Percentiles rank a stretch among this genome's conserved stretches.
Conservation (phyloP, 2,329 filamentous ascomycete species). For the Anthostomella pinea region DNA sequence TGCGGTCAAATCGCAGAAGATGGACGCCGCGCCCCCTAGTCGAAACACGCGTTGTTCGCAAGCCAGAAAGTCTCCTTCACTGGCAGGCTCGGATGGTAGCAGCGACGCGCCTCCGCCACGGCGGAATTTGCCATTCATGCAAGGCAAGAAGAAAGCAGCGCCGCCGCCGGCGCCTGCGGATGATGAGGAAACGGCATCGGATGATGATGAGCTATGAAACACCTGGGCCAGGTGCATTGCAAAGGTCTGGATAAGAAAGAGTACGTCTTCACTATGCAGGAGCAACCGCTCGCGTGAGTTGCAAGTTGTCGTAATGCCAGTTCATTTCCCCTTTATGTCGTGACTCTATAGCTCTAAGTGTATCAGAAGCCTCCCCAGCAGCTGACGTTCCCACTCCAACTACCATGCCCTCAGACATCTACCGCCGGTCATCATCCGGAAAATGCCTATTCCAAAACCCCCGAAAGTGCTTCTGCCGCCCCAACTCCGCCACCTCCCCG, state of each 20-base stretch:
- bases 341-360: too few relatives aligned
- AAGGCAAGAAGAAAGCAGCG: conserved; percentile 28
- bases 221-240: too few relatives aligned
- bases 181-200: conserved; percentile 51
- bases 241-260: conserved; percentile 11
- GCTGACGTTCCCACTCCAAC: conserved; percentile 2
- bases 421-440: conserved; percentile 48
- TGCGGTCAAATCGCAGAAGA: conserved; percentile 15
- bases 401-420: conserved; percentile 10
- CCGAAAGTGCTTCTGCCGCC: conserved; percentile 59
- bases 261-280: conserved; percentile 5
- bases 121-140: conserved; percentile 43
- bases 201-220: conserved; percentile 53
- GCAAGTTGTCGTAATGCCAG: not conserved
- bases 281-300: not conserved
- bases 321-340: not conserved
- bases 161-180: conserved; percentile 29
- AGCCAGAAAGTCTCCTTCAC: conserved; percentile 6
- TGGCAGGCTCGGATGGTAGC: conserved; percentile 16
- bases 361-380: too few relatives aligned
- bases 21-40: conserved; percentile 2
- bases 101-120: conserved; percentile 26
- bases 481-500: conserved; percentile 51
- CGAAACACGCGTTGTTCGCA: conserved; percentile 9
- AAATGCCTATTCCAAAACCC: conserved; percentile 57